These are phyloP conservation scores for Phialemoniopsis sp. DNA, from an alignment of 2,329 filamentous ascomycete species.

Conservation along the genomic window DNA sequence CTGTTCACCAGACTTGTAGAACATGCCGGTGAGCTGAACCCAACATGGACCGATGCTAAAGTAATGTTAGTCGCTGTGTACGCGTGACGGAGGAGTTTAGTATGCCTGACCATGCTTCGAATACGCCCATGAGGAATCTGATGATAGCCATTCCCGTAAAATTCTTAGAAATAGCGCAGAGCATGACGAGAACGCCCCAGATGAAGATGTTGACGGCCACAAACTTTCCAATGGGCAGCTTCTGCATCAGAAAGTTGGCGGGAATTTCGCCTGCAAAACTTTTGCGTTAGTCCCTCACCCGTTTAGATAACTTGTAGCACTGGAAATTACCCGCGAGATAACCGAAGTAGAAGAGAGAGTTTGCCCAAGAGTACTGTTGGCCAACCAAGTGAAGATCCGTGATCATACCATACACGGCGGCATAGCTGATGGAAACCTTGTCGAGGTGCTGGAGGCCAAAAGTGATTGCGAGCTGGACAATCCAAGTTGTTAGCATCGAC, in stretches of 20 bases:
- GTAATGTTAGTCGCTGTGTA: no score
- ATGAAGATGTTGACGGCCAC: constrained; percentile 41
- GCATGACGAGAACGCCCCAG: constrained; percentile 19
- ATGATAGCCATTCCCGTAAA: constrained; percentile 27
- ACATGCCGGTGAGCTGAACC: constrained; percentile 29
- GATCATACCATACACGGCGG: constrained; percentile 14
- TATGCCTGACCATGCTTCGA: no score
- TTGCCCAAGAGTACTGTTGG: constrained; percentile 37
- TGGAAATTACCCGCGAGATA: constrained; percentile 32
- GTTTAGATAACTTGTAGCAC: no score
- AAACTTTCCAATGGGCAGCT: constrained; percentile 33
- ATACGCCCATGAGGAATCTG: constrained; percentile 31
- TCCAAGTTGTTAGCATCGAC: no score
- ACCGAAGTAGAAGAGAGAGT: constrained; percentile 37
- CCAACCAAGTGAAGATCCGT: constrained; percentile 32
- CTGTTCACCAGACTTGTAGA: constrained; percentile 30
- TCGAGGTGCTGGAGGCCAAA: no score
- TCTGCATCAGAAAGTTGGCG: constrained; percentile 33
- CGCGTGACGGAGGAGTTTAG: no score
- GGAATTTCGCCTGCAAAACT: constrained; percentile 33
- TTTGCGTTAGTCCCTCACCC: no score
- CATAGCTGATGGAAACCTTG: constrained; percentile 14
- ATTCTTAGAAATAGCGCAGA: constrained; percentile 20
- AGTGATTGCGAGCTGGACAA: no score
- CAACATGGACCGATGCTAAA: constrained; percentile 27